Conservation (phyloP, 1,284 basidiomycete species). For the Fomitopsis betulina region DNA sequence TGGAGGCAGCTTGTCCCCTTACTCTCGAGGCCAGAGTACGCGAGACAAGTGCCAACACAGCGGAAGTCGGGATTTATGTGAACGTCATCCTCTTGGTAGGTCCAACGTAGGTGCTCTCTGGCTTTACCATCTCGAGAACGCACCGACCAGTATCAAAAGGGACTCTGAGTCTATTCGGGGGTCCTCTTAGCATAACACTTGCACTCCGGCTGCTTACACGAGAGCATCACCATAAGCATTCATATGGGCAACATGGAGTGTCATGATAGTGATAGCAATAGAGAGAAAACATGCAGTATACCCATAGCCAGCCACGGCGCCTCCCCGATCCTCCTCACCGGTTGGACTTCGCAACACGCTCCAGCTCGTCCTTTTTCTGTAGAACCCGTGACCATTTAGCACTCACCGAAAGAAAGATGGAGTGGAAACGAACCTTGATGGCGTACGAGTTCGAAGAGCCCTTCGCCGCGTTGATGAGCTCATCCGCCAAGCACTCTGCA, state of each 20-base stretch:
- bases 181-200: no score
- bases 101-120: no score
- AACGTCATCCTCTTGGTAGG: no score
- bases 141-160: no score
- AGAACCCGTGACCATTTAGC: neutral
- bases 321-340: constrained; percentile 55
- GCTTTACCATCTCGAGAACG: no score
- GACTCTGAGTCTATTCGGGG: no score
- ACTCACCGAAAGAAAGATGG: neutral
- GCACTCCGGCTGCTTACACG: neutral
- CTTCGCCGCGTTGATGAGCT: constrained; percentile 99
- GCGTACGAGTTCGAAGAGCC: constrained; percentile 99
- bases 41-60: no score
- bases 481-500: constrained; percentile 98
- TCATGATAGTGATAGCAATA: constrained; percentile 27
- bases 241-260: constrained; percentile 29
- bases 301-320: constrained; percentile 23
- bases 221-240: constrained; percentile 26
- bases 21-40: no score
- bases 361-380: constrained; percentile 93
- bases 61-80: no score
- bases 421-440: constrained; percentile 72
- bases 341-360: constrained; percentile 99
- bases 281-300: constrained; percentile 22
- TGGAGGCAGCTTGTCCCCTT: no score